phyloP scores from a whole-genome alignment of 2,329 filamentous ascomycete genomes.

The Leptographium wingfieldii region DNA sequence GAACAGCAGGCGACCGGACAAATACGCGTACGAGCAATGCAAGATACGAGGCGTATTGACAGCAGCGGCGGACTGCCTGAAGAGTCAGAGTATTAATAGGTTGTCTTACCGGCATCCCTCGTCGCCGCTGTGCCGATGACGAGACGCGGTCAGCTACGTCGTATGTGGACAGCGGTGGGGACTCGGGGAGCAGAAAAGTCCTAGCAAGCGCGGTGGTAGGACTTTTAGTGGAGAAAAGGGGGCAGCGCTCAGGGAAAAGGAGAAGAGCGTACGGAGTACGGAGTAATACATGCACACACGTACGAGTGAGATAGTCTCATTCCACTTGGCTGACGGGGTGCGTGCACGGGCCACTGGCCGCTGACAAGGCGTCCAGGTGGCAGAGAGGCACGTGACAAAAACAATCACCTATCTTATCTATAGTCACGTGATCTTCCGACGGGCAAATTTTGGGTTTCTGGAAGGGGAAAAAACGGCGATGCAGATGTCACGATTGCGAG shows the following conservation, averaged over 20 bases:
- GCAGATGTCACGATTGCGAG: no score
- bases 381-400: no score
- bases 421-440: no score
- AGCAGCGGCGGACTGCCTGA: not conserved
- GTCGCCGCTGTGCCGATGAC: not conserved
- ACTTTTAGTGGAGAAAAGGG: constrained; percentile 9
- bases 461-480: no score
- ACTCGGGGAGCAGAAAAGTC: constrained; percentile 1
- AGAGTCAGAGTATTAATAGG: not conserved
- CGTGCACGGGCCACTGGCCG: not conserved
- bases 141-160: not conserved
- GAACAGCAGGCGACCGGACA: not conserved
- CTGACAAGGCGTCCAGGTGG: not conserved
- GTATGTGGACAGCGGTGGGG: not conserved
- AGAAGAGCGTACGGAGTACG: not conserved
- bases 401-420: no score
- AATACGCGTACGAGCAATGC: not conserved
- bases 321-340: not conserved
- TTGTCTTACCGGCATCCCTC: not conserved
- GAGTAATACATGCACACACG: not conserved
- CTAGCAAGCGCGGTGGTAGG: constrained; percentile 6
- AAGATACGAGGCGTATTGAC: not conserved
- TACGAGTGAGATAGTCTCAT: not conserved
- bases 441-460: no score
- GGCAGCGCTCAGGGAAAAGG: not conserved